phyloP scores from a whole-genome alignment of 2,329 filamentous ascomycete species.

The Didymella segeticola region DNA sequence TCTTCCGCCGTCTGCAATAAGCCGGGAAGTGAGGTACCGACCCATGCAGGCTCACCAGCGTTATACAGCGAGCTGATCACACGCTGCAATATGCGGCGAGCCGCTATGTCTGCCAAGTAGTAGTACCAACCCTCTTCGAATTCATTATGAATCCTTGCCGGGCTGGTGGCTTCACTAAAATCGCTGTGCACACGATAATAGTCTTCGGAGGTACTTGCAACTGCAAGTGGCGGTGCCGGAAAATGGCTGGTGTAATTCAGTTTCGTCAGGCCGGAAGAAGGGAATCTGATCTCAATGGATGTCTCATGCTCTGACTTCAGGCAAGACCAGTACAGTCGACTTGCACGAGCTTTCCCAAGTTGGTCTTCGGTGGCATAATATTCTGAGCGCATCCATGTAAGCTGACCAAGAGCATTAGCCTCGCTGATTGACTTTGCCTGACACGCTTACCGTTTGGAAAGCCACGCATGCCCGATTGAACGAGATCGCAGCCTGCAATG shows the following conservation, averaged over 20 bases:
- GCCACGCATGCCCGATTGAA: constrained; percentile 42
- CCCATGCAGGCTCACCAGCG: neutral
- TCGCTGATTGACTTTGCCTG: neutral
- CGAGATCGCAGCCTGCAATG: constrained; percentile 39
- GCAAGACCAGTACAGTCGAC: constrained; percentile 45
- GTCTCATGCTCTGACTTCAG: constrained; percentile 42
- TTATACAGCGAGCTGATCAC: constrained; percentile 5
- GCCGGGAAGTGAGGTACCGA: neutral
- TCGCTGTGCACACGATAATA: constrained; percentile 9
- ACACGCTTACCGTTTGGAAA: constrained; percentile 18
- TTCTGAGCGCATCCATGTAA: constrained; percentile 15
- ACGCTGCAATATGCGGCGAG: constrained; percentile 6
- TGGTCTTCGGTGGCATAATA: constrained; percentile 14
- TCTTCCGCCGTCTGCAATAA: constrained; percentile 5
- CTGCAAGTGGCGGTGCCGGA: constrained; percentile 31
- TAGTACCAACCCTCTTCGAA: constrained; percentile 18
- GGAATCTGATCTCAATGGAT: constrained; percentile 21
- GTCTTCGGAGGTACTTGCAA: constrained; percentile 2
- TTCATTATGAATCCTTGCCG: constrained; percentile 1
- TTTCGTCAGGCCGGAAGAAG: constrained; percentile 26
- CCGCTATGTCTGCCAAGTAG: constrained; percentile 11
- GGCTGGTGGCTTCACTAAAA: neutral
- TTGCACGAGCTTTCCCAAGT: constrained; percentile 29
- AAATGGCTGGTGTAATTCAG: constrained; percentile 41
- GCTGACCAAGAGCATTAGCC: neutral